Percentiles rank a stretch among this genome's conserved stretches.
Evolutionary conservation across 2,329 filamentous ascomycete species (phyloP).

Genomic region (Pezizomycotina sp.): DNA sequence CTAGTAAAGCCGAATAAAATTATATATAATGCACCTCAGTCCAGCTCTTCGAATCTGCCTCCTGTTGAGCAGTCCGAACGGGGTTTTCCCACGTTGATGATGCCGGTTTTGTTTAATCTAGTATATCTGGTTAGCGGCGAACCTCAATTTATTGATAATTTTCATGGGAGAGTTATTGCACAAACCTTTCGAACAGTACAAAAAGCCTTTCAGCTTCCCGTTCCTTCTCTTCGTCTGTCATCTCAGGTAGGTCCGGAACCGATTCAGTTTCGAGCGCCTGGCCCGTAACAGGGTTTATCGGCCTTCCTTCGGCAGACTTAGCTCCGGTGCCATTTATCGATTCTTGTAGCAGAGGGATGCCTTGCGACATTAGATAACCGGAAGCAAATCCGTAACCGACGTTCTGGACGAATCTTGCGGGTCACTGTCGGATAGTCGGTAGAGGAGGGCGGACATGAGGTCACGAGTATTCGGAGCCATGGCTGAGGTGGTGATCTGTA

Average conservation of each 20-base stretch:
- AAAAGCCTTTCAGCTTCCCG: constrained; percentile 78
- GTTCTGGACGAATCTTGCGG: constrained; percentile 70
- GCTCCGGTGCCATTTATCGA: constrained; percentile 35
- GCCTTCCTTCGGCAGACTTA: constrained; percentile 5
- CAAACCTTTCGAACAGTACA: constrained; percentile 70
- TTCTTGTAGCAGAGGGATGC: constrained; percentile 57
- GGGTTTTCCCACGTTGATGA: constrained; percentile 68
- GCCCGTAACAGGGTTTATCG: constrained; percentile 72
- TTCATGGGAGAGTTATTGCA: constrained; percentile 4
- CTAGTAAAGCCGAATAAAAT: no score
- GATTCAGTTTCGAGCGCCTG: constrained; percentile 51
- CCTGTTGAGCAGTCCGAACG: constrained; percentile 49
- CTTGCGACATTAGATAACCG: constrained; percentile 72
- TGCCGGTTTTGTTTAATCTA: constrained; percentile 50
- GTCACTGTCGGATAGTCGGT: constrained; percentile 70
- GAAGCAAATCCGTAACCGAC: constrained; percentile 90
- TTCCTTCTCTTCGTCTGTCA: constrained; percentile 86
- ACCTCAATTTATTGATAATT: neutral
- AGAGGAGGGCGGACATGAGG: constrained; percentile 62
- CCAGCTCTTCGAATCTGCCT: constrained; percentile 58
- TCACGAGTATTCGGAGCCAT: constrained; percentile 54
- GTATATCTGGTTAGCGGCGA: neutral
- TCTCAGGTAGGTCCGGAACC: constrained; percentile 36
- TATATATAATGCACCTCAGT: no score
- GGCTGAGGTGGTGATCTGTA: constrained; percentile 62